Evolutionary conservation across 495 filamentous ascomycete genomes (phyloP).

Genomic region (Penicillium herquei): DNA sequence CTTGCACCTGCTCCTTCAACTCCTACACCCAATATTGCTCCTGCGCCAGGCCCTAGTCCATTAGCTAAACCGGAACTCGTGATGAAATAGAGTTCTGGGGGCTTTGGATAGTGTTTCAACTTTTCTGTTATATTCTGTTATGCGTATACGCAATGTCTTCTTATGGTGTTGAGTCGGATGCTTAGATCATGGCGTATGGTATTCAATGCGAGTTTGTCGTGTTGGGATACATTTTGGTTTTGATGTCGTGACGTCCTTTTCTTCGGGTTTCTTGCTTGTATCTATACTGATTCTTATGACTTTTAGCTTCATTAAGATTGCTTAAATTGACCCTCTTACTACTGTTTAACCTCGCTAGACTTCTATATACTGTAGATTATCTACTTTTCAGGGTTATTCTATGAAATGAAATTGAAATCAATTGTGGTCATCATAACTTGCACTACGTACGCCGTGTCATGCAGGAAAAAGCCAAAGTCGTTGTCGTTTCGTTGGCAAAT

Average conservation of each 20-base stretch:
- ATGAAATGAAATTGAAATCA: neutral
- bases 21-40: conserved; percentile 26
- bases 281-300: too few relatives aligned
- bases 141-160: neutral
- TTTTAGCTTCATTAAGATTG: too few relatives aligned
- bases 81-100: conserved; percentile 4
- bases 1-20: conserved; percentile 21
- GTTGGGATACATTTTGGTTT: too few relatives aligned
- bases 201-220: too few relatives aligned
- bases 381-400: too few relatives aligned
- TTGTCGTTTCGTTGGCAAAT: conserved; percentile 8
- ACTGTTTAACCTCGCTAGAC: neutral
- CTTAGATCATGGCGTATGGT: too few relatives aligned
- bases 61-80: conserved; percentile 28
- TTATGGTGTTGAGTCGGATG: too few relatives aligned
- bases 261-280: too few relatives aligned
- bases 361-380: neutral
- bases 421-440: conserved; percentile 19
- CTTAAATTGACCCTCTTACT: too few relatives aligned
- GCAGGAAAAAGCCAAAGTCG: conserved; percentile 14
- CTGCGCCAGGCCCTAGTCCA: conserved; percentile 25
- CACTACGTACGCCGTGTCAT: conserved; percentile 30
- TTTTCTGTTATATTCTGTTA: neutral
- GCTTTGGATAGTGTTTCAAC: neutral
- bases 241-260: too few relatives aligned